phyloP scores from a whole-genome alignment of 1,284 basidiomycete species.

The Salmacisia buchloeana region DNA sequence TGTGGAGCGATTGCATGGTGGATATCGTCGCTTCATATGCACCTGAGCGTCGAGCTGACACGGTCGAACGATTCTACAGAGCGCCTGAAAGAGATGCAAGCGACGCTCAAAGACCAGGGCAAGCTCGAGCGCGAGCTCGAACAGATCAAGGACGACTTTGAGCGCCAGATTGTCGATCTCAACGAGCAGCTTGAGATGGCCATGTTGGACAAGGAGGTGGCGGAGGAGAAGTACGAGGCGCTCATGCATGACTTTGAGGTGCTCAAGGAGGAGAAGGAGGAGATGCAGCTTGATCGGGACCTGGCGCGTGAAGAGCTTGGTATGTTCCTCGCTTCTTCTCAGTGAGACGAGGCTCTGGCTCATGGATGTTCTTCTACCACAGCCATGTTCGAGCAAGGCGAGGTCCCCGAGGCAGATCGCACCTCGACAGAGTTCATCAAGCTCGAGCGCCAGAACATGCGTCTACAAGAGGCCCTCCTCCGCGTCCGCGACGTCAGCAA shows the following conservation, averaged over 20 bases:
- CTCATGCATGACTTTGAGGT: conserved; percentile 72
- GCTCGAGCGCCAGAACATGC: conserved; percentile 90
- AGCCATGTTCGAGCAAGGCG: conserved; percentile 12
- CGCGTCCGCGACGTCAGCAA: conserved; percentile 77
- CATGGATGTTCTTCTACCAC: background rate
- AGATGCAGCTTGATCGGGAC: conserved; percentile 75
- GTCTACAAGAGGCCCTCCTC: conserved; percentile 86
- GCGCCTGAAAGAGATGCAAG: conserved; percentile 30
- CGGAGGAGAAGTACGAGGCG: conserved; percentile 83
- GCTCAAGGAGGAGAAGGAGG: conserved; percentile 70
- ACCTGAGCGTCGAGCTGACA: background rate
- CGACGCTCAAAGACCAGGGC: conserved; percentile 32
- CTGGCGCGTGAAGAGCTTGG: conserved; percentile 10
- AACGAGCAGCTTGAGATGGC: conserved; percentile 89
- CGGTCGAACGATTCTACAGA: too few species aligned
- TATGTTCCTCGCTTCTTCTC: background rate
- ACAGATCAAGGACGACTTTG: conserved; percentile 43
- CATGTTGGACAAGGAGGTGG: conserved; percentile 92
- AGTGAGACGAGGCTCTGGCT: conserved; percentile 13
- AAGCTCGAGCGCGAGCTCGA: conserved; percentile 40
- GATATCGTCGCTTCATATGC: conserved; percentile 12
- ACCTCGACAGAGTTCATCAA: conserved; percentile 58
- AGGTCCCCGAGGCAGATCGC: conserved; percentile 14
- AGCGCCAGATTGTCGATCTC: conserved; percentile 64
- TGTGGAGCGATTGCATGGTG: conserved; percentile 72